Evolutionary conservation across 1,284 basidiomycete species (phyloP).

Genomic region (Naganishia sp.): DNA sequence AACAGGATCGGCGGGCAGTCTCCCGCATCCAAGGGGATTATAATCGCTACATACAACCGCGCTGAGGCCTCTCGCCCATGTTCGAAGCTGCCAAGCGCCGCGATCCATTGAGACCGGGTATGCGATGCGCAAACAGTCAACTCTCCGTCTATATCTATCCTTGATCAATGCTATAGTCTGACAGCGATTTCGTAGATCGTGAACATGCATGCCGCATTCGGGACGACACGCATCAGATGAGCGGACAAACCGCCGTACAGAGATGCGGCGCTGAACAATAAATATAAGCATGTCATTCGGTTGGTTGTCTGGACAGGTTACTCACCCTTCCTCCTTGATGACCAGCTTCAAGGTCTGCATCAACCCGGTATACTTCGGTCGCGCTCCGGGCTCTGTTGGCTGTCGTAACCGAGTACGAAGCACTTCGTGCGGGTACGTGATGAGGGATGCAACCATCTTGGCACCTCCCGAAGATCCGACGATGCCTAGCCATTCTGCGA

Average conservation of each 20-base stretch:
- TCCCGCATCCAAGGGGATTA: neutral
- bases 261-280: slow-evolving; percentile 52
- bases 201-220: slow-evolving; percentile 95
- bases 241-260: slow-evolving; percentile 92
- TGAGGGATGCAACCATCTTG: slow-evolving; percentile 87
- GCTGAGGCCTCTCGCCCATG: neutral
- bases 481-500: slow-evolving; percentile 73
- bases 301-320: neutral
- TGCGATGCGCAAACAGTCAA: neutral
- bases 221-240: slow-evolving; percentile 93
- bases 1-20: neutral
- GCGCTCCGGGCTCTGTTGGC: slow-evolving; percentile 67
- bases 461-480: slow-evolving; percentile 88
- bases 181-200: slow-evolving; percentile 55
- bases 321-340: slow-evolving; percentile 85
- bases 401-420: slow-evolving; percentile 90
- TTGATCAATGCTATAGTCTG: slow-evolving; percentile 28
- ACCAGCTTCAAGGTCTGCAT: slow-evolving; percentile 81
- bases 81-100: neutral
- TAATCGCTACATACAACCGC: slow-evolving; percentile 20
- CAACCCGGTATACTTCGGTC: slow-evolving; percentile 83
- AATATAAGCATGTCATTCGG: neutral
- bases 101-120: neutral
- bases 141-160: slow-evolving; percentile 1
- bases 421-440: slow-evolving; percentile 97